Percentiles rank a stretch among this genome's conserved stretches.
These are phyloP conservation scores for Pyracantha coccinea DNA, from an alignment of 331 rosid genomes.

Conservation along the genomic window DNA sequence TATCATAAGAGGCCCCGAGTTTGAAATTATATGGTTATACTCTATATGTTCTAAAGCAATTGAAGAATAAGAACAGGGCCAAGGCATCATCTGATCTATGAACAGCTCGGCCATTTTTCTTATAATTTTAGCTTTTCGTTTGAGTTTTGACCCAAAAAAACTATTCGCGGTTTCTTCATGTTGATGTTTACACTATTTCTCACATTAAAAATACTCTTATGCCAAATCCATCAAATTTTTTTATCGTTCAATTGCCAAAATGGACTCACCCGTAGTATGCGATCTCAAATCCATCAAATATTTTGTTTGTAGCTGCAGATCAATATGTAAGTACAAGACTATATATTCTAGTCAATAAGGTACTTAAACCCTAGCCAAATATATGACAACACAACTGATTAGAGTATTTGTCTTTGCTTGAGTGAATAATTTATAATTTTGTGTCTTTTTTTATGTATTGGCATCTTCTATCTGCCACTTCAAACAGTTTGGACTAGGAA, in stretches of 20 bases:
- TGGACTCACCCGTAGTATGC: neutral
- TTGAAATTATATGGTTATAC: too few species aligned
- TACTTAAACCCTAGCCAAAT: neutral
- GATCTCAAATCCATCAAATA: neutral
- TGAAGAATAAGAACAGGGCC: neutral
- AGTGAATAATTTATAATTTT: neutral
- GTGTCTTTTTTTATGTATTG: neutral
- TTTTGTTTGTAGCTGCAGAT: conserved; percentile 2
- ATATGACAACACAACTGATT: neutral
- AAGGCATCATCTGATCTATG: neutral
- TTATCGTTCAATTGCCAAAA: neutral
- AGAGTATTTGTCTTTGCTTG: conserved; percentile 1
- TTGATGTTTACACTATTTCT: neutral
- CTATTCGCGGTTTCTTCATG: neutral
- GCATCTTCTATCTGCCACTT: neutral
- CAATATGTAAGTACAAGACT: neutral
- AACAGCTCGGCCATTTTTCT: neutral
- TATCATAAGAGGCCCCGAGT: neutral
- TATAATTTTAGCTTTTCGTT: too few species aligned
- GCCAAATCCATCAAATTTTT: neutral
- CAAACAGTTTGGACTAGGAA: conserved; percentile 1
- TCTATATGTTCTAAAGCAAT: neutral
- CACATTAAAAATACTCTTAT: neutral
- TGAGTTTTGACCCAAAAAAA: neutral
- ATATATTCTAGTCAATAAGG: neutral